phyloP scores from a whole-genome alignment of 306 rosid genomes.

The Gastrolobium villosum region DNA sequence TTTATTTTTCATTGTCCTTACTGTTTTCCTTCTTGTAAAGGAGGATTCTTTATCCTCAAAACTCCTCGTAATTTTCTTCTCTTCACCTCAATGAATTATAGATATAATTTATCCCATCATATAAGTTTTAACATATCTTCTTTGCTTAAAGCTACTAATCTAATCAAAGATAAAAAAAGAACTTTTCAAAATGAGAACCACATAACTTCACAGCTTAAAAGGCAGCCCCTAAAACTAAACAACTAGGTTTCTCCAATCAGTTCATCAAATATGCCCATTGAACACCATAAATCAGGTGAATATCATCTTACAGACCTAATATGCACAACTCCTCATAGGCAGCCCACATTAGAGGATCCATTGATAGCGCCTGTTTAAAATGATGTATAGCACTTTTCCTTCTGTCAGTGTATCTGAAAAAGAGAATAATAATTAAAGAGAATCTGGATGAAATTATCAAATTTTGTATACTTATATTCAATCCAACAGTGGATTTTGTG shows the following conservation, averaged over 20 bases:
- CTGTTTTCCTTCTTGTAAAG: no score
- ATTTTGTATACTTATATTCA: neutral
- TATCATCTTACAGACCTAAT: conserved; percentile 73
- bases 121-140: neutral
- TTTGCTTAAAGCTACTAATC: conserved; percentile 9
- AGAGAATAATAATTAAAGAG: conserved; percentile 11
- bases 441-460: conserved; percentile 17
- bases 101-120: neutral
- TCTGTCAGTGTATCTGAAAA: conserved; percentile 64
- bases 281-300: conserved; percentile 34
- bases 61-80: neutral
- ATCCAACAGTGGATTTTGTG: neutral
- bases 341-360: conserved; percentile 75
- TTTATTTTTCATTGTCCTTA: no score
- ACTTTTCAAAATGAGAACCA: conserved; percentile 14
- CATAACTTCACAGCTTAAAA: neutral
- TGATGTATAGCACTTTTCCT: conserved; percentile 57
- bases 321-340: conserved; percentile 94
- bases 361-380: conserved; percentile 58
- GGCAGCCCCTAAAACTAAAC: conserved; percentile 7
- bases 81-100: neutral
- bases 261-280: neutral
- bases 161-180: conserved; percentile 26
- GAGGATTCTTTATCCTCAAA: no score
- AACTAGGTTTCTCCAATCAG: conserved; percentile 10